Percentiles rank a stretch among this genome's conserved stretches.
Evolutionary conservation across 1,284 basidiomycete species (phyloP).

Genomic region (Hemileia vastatrix): DNA sequence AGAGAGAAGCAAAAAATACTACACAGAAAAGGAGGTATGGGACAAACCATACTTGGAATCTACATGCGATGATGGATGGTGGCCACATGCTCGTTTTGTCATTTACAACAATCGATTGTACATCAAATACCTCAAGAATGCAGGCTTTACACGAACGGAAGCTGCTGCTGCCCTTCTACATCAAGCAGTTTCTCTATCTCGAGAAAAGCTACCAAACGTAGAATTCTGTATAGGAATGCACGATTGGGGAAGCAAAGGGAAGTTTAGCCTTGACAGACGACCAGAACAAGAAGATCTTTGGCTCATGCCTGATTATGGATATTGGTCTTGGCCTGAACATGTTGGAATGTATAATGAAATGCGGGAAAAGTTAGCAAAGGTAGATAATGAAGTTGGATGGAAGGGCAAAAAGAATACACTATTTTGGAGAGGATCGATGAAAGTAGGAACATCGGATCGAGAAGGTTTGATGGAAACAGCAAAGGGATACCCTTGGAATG

Average conservation of each 20-base stretch:
- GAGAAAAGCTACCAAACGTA: conserved; percentile 36
- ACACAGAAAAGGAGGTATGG: conserved; percentile 25
- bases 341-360: too few relatives aligned
- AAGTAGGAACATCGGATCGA: too few relatives aligned
- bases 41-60: conserved; percentile 34
- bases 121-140: conserved; percentile 32
- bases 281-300: conserved; percentile 30
- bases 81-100: conserved; percentile 32
- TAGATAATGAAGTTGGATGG: too few relatives aligned
- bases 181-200: conserved; percentile 26
- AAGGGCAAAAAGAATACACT: too few relatives aligned
- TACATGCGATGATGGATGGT: conserved; percentile 35
- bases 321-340: too few relatives aligned
- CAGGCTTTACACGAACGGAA: conserved; percentile 33
- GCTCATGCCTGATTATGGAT: too few relatives aligned
- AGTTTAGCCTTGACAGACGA: conserved; percentile 32
- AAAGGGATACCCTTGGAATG: too few relatives aligned
- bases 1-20: too few relatives aligned
- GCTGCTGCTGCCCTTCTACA: conserved; percentile 33
- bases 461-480: too few relatives aligned
- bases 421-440: too few relatives aligned
- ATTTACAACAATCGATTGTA: conserved; percentile 34
- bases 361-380: too few relatives aligned
- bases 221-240: conserved; percentile 36
- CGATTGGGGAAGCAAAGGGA: conserved; percentile 37